Conservation (phyloP, 1,284 basidiomycete genomes). For the Hymenochaete sp. region DNA sequence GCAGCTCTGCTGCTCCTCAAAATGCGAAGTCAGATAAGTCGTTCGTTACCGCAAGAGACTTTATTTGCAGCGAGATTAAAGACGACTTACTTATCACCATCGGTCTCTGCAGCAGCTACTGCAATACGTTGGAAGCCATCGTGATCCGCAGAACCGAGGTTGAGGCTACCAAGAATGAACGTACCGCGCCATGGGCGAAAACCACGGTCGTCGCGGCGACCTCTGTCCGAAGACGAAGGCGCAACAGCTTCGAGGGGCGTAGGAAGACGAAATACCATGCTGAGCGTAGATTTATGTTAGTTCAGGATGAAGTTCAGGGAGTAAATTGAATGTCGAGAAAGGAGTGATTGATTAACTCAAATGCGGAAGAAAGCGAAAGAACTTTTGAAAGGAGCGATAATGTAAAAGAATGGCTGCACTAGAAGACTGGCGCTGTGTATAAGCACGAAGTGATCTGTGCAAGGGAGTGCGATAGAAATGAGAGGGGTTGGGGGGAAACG, state of each 20-base stretch:
- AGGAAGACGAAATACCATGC: slow-evolving; percentile 52
- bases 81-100: slow-evolving; percentile 47
- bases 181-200: slow-evolving; percentile 50
- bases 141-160: slow-evolving; percentile 33
- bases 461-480: not conserved
- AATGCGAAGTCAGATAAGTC: slow-evolving; percentile 14
- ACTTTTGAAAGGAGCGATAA: not conserved
- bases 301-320: not conserved
- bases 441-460: not conserved
- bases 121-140: slow-evolving; percentile 35
- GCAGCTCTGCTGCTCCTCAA: slow-evolving; percentile 29
- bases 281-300: not conserved
- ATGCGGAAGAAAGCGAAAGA: not conserved
- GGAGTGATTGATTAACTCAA: not conserved
- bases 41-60: too few species aligned
- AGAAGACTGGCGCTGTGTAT: not conserved
- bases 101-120: slow-evolving; percentile 56
- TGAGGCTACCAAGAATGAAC: slow-evolving; percentile 39
- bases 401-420: too few species aligned
- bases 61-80: slow-evolving; percentile 10
- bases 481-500: not conserved
- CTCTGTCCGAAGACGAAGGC: slow-evolving; percentile 36
- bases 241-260: slow-evolving; percentile 49
- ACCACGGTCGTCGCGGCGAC: slow-evolving; percentile 20
- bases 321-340: too few species aligned